phyloP scores from a whole-genome alignment of 805 yeast genomes.

The Metschnikowia koreensis region DNA sequence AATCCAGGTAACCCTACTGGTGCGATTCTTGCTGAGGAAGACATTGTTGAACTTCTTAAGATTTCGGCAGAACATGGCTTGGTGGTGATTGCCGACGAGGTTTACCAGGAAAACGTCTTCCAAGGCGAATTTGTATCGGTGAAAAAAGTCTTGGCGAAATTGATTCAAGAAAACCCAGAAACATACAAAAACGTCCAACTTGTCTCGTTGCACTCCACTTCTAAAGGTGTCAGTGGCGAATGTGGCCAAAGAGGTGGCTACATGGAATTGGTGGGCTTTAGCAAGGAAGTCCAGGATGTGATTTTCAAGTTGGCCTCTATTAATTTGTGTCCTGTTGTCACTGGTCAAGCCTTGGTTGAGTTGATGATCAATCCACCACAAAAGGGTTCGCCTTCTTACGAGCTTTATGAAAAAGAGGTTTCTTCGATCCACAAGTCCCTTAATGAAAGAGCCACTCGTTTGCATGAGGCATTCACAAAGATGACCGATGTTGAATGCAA shows the following conservation, averaged over 20 bases:
- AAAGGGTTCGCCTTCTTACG: constrained; percentile 72
- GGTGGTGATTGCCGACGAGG: constrained; percentile 94
- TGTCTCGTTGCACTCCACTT: constrained; percentile 94
- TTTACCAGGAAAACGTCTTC: constrained; percentile 91
- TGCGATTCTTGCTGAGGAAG: constrained; percentile 61
- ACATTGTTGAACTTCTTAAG: constrained; percentile 67
- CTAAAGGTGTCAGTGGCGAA: constrained; percentile 97
- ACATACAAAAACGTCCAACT: constrained; percentile 72
- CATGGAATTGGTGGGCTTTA: constrained; percentile 88
- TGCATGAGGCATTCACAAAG: constrained; percentile 67
- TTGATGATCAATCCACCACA: constrained; percentile 91
- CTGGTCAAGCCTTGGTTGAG: constrained; percentile 92
- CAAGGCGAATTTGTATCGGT: constrained; percentile 79
- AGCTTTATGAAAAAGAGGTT: constrained; percentile 62
- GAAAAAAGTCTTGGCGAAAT: constrained; percentile 69
- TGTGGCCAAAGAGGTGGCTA: constrained; percentile 99
- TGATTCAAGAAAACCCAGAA: constrained; percentile 55
- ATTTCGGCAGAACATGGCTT: constrained; percentile 84
- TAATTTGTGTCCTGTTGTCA: constrained; percentile 88
- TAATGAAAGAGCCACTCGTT: constrained; percentile 55
- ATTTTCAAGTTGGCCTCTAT: constrained; percentile 86
- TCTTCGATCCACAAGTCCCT: constrained; percentile 60
- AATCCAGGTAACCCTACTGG: constrained; percentile 99
- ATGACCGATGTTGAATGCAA: constrained; percentile 86
- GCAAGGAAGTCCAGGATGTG: constrained; percentile 62